Conservation (phyloP, 352 stramenopile species). For the Phytopythium kandeliae region DNA sequence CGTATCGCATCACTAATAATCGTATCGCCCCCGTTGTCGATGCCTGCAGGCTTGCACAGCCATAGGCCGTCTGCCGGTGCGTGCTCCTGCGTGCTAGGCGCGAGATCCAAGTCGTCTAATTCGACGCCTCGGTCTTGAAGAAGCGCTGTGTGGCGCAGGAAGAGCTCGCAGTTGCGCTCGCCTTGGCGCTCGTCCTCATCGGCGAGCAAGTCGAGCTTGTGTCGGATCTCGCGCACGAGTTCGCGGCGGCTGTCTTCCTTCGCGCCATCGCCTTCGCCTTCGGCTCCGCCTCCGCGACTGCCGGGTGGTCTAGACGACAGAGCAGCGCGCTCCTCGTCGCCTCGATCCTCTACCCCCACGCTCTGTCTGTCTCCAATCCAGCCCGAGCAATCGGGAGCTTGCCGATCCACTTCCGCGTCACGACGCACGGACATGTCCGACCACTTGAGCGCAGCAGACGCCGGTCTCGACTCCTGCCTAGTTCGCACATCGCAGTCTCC, state of each 20-base stretch:
- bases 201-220: constrained; percentile 35
- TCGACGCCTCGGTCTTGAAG: background rate
- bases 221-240: constrained; percentile 44
- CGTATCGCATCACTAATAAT: too few relatives aligned
- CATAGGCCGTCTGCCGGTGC: too few relatives aligned
- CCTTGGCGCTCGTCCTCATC: constrained; percentile 28
- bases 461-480: too few relatives aligned
- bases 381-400: too few relatives aligned
- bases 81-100: background rate
- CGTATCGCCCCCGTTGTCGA: too few relatives aligned
- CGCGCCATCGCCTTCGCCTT: background rate
- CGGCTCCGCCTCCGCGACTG: background rate
- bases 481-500: too few relatives aligned
- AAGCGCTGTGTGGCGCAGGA: constrained; percentile 35
- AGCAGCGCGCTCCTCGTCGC: background rate
- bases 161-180: constrained; percentile 27
- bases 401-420: too few relatives aligned
- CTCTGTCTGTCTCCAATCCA: too few relatives aligned
- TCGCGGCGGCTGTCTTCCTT: constrained; percentile 8
- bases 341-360: background rate
- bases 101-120: background rate
- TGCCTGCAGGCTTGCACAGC: too few relatives aligned
- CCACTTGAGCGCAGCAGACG: background rate
- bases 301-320: background rate
- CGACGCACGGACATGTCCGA: background rate